phyloP scores from a whole-genome alignment of 345 rosid genomes.

The Camelina hispida region DNA sequence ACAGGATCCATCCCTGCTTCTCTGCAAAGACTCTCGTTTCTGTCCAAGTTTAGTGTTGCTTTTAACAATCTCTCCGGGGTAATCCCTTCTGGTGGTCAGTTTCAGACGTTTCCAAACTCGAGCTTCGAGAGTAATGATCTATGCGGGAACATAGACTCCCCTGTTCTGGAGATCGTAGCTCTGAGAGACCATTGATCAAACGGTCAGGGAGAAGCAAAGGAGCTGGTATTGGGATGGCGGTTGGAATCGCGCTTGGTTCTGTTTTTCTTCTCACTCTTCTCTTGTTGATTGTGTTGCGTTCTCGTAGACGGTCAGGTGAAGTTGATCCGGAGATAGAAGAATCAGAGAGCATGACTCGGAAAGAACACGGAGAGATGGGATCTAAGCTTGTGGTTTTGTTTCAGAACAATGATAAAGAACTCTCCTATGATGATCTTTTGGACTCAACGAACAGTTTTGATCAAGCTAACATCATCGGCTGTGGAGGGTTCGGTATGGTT shows the following conservation, averaged over 20 bases:
- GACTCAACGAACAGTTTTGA: slow-evolving; percentile 74
- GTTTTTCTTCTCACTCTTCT: slow-evolving; percentile 56
- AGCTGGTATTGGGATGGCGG: slow-evolving; percentile 55
- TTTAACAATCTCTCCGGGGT: slow-evolving; percentile 58
- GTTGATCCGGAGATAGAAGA: slow-evolving; percentile 77
- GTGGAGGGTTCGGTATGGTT: slow-evolving; percentile 92
- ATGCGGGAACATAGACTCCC: slow-evolving; percentile 69
- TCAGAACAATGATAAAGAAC: slow-evolving; percentile 61
- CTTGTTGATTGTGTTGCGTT: slow-evolving; percentile 54
- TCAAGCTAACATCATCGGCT: slow-evolving; percentile 81
- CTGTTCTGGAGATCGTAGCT: slow-evolving; percentile 44
- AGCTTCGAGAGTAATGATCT: slow-evolving; percentile 81
- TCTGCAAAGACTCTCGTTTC: slow-evolving; percentile 51
- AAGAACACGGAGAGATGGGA: slow-evolving; percentile 59
- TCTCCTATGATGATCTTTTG: slow-evolving; percentile 67
- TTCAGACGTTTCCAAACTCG: slow-evolving; percentile 73
- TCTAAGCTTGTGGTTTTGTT: slow-evolving; percentile 66
- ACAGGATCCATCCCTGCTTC: slow-evolving; percentile 52
- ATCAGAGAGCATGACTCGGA: slow-evolving; percentile 37
- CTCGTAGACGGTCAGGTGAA: slow-evolving; percentile 57
- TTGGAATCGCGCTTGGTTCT: slow-evolving; percentile 65
- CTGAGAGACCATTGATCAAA: slow-evolving; percentile 2
- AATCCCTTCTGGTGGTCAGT: slow-evolving; percentile 72
- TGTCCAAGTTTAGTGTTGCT: slow-evolving; percentile 67
- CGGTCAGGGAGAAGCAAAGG: slow-evolving; percentile 50